phyloP scores from a whole-genome alignment of 2,329 filamentous ascomycete species.

The Laburnicola sp. region DNA sequence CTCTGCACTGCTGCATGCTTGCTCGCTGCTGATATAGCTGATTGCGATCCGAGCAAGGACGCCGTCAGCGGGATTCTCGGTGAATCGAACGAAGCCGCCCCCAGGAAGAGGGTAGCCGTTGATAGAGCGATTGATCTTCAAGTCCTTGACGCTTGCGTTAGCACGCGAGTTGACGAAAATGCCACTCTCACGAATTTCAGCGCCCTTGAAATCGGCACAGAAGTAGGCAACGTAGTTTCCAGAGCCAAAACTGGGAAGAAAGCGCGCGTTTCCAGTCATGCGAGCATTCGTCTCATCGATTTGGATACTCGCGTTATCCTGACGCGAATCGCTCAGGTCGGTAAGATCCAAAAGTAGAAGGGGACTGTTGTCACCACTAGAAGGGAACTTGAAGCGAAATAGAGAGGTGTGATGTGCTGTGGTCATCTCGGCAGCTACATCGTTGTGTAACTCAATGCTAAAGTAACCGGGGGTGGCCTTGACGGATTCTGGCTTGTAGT shows the following conservation, averaged over 20 bases:
- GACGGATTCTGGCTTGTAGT: conserved; percentile 53
- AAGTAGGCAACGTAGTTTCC: too few relatives aligned
- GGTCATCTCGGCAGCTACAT: conserved; percentile 64
- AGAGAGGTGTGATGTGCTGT: conserved; percentile 60
- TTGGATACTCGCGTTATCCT: conserved; percentile 52
- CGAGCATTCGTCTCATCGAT: too few relatives aligned
- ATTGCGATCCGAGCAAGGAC: conserved; percentile 67
- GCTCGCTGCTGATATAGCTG: conserved; percentile 66
- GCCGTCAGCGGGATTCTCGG: conserved; percentile 55
- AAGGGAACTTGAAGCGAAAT: conserved; percentile 61
- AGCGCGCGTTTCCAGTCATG: too few relatives aligned
- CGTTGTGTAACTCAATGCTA: conserved; percentile 56
- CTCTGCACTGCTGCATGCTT: conserved; percentile 69
- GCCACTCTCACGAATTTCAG: too few relatives aligned
- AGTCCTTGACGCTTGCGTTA: conserved; percentile 46
- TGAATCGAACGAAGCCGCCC: conserved; percentile 48
- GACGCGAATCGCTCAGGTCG: conserved; percentile 58
- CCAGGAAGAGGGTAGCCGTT: conserved; percentile 45
- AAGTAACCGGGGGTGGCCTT: conserved; percentile 64
- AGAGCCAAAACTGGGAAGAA: too few relatives aligned
- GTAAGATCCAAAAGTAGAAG: conserved; percentile 61
- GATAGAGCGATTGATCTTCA: conserved; percentile 40
- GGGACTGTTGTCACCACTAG: conserved; percentile 50
- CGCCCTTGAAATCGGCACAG: too few relatives aligned
- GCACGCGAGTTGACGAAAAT: conserved; percentile 58